phyloP scores from a whole-genome alignment of 495 filamentous ascomycete species.

The Daldinia bambusicola region DNA sequence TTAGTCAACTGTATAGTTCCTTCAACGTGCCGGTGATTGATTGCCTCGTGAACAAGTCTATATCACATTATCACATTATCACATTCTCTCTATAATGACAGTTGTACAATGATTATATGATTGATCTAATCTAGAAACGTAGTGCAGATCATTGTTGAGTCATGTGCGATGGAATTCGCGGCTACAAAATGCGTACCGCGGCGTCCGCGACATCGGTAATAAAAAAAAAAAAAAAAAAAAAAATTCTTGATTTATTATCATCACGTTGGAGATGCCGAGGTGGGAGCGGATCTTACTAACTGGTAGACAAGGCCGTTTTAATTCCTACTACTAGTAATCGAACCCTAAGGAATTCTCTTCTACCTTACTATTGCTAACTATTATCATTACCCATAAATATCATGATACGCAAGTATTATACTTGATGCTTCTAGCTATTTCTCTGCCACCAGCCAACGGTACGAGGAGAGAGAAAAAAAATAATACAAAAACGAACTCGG shows the following conservation, averaged over 20 bases:
- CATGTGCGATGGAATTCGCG: conserved; percentile 28
- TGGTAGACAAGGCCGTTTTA: background rate
- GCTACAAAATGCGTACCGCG: conserved; percentile 25
- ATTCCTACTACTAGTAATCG: conserved; percentile 5
- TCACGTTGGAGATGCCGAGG: conserved; percentile 32
- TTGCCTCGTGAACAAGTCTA: conserved; percentile 19
- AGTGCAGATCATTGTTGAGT: conserved; percentile 18
- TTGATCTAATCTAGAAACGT: conserved; percentile 19
- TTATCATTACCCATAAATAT: too few species aligned
- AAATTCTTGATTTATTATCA: conserved; percentile 22
- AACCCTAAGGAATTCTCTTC: conserved; percentile 20
- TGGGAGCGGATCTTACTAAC: conserved; percentile 34
- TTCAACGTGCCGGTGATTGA: conserved; percentile 1
- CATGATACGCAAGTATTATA: background rate
- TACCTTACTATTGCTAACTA: conserved; percentile 4
- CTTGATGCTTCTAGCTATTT: background rate
- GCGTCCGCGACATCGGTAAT: conserved; percentile 38
- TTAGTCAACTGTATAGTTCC: conserved; percentile 29
- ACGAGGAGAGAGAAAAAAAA: background rate
- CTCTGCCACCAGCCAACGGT: background rate
- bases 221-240: conserved; percentile 8
- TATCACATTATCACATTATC: conserved; percentile 20
- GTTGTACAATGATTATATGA: conserved; percentile 18
- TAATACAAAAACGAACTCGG: conserved; percentile 9
- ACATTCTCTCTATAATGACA: background rate